phyloP scores from a whole-genome alignment of 1,284 basidiomycete genomes.

The Irpex sp. region DNA sequence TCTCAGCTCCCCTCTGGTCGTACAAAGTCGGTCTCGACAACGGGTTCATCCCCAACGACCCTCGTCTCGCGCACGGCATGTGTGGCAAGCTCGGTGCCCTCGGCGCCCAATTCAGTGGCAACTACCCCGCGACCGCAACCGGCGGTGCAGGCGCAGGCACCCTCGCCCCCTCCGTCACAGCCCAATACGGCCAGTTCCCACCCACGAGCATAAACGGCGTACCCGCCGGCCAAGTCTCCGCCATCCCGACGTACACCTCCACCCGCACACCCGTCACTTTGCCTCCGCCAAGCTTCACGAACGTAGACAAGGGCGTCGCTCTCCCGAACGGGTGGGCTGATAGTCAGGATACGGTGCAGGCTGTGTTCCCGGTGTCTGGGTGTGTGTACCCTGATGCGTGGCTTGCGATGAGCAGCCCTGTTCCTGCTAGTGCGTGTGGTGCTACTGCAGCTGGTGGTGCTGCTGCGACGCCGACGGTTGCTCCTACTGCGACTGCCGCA shows the following conservation, averaged over 20 bases:
- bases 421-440: slow-evolving; percentile 22
- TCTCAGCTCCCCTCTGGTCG: slow-evolving; percentile 75
- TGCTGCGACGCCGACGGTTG: background rate
- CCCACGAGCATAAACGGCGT: slow-evolving; percentile 47
- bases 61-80: slow-evolving; percentile 61
- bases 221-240: slow-evolving; percentile 33
- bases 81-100: slow-evolving; percentile 56
- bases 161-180: slow-evolving; percentile 45
- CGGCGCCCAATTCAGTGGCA: slow-evolving; percentile 48
- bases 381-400: slow-evolving; percentile 65
- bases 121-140: slow-evolving; percentile 68
- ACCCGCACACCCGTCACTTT: slow-evolving; percentile 62
- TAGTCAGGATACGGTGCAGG: slow-evolving; percentile 46
- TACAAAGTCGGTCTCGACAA: slow-evolving; percentile 76
- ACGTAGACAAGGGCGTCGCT: slow-evolving; percentile 18
- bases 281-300: slow-evolving; percentile 57
- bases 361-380: slow-evolving; percentile 55
- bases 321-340: slow-evolving; percentile 67
- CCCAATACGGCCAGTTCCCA: slow-evolving; percentile 52
- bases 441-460: slow-evolving; percentile 6
- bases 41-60: slow-evolving; percentile 83
- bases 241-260: slow-evolving; percentile 66
- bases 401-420: slow-evolving; percentile 19
- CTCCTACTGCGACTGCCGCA: background rate
- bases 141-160: slow-evolving; percentile 72